These are phyloP conservation scores for Candida maris DNA, from an alignment of 805 yeast species.

Conservation along the genomic window DNA sequence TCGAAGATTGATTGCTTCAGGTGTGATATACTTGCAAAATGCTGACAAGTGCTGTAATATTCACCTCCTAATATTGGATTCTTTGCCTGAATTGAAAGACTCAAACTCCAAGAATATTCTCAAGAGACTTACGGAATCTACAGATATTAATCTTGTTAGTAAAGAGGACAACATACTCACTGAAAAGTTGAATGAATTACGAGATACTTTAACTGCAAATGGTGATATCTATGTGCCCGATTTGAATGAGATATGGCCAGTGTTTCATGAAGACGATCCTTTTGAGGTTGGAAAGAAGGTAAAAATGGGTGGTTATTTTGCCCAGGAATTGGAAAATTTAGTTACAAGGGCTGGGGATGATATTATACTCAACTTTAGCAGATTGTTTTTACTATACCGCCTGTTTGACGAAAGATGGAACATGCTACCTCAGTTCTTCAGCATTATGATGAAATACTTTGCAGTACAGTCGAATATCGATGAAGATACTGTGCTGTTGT, in stretches of 20 bases:
- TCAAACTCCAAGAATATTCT: constrained; percentile 33
- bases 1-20: constrained; percentile 80
- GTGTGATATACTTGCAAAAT: constrained; percentile 62
- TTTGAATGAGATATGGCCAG: constrained; percentile 11
- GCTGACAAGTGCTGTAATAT: constrained; percentile 47
- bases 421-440: constrained; percentile 18
- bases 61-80: constrained; percentile 55
- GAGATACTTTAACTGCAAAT: constrained; percentile 4
- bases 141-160: constrained; percentile 15
- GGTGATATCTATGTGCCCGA: constrained; percentile 4
- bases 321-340: constrained; percentile 6
- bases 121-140: constrained; percentile 26
- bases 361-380: constrained; percentile 2
- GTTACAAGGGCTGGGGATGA: not conserved
- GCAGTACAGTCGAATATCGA: constrained; percentile 10
- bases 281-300: constrained; percentile 14
- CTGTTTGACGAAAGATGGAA: constrained; percentile 15
- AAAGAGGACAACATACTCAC: constrained; percentile 10
- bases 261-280: constrained; percentile 8
- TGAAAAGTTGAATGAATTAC: constrained; percentile 6
- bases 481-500: constrained; percentile 9
- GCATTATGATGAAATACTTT: constrained; percentile 10
- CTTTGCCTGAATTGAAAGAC: constrained; percentile 51
- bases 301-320: constrained; percentile 11
- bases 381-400: constrained; percentile 16